Percentiles rank a stretch among this genome's conserved stretches.
phyloP scores from a whole-genome alignment of 2,329 filamentous ascomycete species.

The Verticillium nonalfalfae region DNA sequence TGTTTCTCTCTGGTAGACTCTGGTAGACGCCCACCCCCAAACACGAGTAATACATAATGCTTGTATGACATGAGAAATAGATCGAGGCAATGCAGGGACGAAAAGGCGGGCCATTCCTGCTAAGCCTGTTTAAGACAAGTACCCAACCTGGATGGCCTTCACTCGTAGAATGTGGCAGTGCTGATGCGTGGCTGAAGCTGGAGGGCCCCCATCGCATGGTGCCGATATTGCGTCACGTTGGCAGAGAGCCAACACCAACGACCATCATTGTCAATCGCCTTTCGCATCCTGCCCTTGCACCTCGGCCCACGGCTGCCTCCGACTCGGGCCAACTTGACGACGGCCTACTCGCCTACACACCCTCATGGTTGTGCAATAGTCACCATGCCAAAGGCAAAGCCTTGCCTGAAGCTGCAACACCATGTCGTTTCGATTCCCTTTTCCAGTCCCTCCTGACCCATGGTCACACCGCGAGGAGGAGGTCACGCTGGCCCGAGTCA shows the following conservation, averaged over 20 bases:
- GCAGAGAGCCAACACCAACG: background rate
- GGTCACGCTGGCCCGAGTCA: slow-evolving; percentile 22
- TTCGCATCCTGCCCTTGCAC: background rate
- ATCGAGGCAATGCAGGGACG: background rate
- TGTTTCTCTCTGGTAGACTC: too few species aligned
- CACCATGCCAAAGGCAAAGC: background rate
- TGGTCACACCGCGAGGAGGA: slow-evolving; percentile 30
- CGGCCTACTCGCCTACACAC: background rate
- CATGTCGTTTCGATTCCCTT: slow-evolving; percentile 33
- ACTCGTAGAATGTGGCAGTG: background rate
- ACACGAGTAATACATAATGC: too few species aligned
- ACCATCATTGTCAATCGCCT: background rate
- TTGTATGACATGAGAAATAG: background rate
- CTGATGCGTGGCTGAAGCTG: background rate
- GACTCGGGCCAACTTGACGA: background rate
- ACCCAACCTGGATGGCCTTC: background rate
- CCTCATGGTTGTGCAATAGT: background rate
- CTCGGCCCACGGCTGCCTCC: background rate
- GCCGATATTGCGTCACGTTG: background rate
- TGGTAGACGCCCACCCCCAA: too few species aligned
- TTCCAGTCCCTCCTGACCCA: slow-evolving; percentile 20
- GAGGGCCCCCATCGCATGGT: background rate
- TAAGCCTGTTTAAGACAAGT: background rate
- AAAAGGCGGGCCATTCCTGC: background rate
- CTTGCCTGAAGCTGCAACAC: slow-evolving; percentile 4